These are phyloP conservation scores for Mychonastes homosphaera DNA, from an alignment of 139 green algal species.

Conservation along the genomic window DNA sequence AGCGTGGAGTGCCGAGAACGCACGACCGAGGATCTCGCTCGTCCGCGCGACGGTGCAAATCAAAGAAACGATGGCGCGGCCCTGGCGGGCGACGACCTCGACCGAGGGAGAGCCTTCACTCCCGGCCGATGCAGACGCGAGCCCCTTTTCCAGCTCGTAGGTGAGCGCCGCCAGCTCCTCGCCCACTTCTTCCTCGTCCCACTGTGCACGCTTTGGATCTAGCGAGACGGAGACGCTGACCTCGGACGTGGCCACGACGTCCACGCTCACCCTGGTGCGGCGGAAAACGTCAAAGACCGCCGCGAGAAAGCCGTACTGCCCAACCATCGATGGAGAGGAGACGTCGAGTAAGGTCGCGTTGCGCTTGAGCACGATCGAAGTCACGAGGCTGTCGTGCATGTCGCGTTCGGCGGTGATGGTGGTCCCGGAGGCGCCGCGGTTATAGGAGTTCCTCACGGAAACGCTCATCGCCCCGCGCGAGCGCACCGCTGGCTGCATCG, in stretches of 20 bases:
- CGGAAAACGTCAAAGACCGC: constrained; percentile 82
- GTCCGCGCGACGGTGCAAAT: constrained; percentile 89
- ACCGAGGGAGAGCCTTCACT: too few relatives aligned
- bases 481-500: constrained; percentile 86
- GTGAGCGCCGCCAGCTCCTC: constrained; percentile 69
- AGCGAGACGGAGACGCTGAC: constrained; percentile 88
- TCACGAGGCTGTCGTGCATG: constrained; percentile 73
- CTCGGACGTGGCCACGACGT: constrained; percentile 94
- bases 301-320: constrained; percentile 75
- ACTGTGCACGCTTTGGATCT: constrained; percentile 70
- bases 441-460: constrained; percentile 98
- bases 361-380: constrained; percentile 89
- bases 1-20: constrained; percentile 42
- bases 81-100: constrained; percentile 37
- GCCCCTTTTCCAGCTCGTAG: constrained; percentile 47
- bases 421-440: constrained; percentile 73
- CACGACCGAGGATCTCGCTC: constrained; percentile 66
- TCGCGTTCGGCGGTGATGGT: constrained; percentile 69
- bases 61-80: constrained; percentile 79
- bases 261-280: constrained; percentile 74
- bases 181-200: constrained; percentile 23
- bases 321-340: constrained; percentile 70
- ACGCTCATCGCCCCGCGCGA: constrained; percentile 55
- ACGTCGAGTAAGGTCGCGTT: constrained; percentile 82
- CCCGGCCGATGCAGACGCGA: too few relatives aligned